Percentiles rank a stretch among this genome's conserved stretches.
phyloP scores from a whole-genome alignment of 1,284 basidiomycete species.

The Ustilago curta region DNA sequence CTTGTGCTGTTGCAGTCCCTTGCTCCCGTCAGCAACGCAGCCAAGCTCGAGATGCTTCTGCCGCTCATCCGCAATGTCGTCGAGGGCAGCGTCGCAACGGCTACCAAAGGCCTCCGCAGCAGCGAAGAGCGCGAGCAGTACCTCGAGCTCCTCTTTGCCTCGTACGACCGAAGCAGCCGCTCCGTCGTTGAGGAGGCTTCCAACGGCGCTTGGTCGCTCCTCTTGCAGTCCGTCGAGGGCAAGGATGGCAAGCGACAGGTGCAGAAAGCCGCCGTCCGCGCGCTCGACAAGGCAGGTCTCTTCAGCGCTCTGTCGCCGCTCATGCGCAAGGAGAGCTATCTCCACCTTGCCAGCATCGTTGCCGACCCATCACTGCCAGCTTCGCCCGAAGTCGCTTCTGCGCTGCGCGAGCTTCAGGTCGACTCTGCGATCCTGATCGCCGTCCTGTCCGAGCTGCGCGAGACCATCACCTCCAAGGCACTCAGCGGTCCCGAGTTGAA shows the following conservation, averaged over 20 bases:
- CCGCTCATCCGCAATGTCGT: conserved; percentile 74
- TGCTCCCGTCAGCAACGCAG: conserved; percentile 75
- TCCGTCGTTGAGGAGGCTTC: conserved; percentile 74
- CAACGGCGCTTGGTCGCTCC: conserved; percentile 52
- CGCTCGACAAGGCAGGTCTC: conserved; percentile 73
- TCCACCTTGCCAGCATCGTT: conserved; percentile 70
- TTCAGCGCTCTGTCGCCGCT: conserved; percentile 74
- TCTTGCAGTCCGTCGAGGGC: conserved; percentile 34
- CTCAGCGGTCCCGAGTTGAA: conserved; percentile 71
- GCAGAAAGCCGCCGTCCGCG: conserved; percentile 55
- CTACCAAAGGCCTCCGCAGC: conserved; percentile 20
- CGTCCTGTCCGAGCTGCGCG: conserved; percentile 75
- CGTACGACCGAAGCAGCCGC: conserved; percentile 72
- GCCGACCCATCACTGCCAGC: conserved; percentile 44
- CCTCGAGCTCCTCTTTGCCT: conserved; percentile 73
- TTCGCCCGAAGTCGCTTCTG: conserved; percentile 41
- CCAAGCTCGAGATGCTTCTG: conserved; percentile 77
- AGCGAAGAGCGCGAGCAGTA: conserved; percentile 67
- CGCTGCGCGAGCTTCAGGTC: conserved; percentile 52
- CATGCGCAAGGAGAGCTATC: conserved; percentile 74
- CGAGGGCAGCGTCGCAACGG: conserved; percentile 7
- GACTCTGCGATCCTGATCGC: conserved; percentile 73
- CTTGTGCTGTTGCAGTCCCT: conserved; percentile 76
- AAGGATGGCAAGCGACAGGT: conserved; percentile 31
- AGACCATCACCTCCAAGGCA: conserved; percentile 71